Conservation (phyloP, 2,329 filamentous ascomycete species). For the Macrophomina pseudophaseolina region DNA sequence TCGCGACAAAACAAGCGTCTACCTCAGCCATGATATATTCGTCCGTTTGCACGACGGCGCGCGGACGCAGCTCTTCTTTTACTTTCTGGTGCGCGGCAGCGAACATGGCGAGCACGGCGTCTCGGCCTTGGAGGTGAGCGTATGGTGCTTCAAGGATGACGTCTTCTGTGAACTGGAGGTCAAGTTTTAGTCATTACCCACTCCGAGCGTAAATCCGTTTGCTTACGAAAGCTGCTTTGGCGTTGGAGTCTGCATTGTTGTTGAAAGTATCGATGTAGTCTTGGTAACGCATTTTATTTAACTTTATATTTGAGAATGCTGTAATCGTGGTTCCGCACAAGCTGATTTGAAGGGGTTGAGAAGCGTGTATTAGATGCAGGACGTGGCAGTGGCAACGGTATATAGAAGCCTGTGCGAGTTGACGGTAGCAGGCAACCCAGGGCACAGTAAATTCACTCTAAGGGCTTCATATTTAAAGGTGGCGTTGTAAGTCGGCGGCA, state of each 20-base stretch:
- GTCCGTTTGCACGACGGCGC: neutral
- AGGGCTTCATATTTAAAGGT: neutral
- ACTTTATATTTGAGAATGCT: too few relatives aligned
- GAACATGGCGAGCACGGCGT: conserved; percentile 2
- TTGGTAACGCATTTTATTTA: conserved; percentile 1
- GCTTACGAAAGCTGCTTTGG: neutral
- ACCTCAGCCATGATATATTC: conserved; percentile 6
- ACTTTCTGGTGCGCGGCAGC: neutral
- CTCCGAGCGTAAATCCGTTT: too few relatives aligned
- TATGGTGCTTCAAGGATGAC: conserved; percentile 1
- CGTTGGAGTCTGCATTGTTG: neutral
- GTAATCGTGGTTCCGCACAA: too few relatives aligned
- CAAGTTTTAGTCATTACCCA: too few relatives aligned
- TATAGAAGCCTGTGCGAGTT: too few relatives aligned
- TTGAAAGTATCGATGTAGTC: conserved; percentile 10
- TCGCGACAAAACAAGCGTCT: neutral
- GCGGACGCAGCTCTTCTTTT: conserved; percentile 2
- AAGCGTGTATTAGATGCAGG: too few relatives aligned
- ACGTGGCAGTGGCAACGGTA: too few relatives aligned
- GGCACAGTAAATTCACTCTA: too few relatives aligned
- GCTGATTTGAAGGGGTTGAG: too few relatives aligned
- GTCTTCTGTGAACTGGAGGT: neutral
- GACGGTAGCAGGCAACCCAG: too few relatives aligned
- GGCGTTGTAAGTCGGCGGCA: neutral
- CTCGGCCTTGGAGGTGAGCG: neutral